Conservation (phyloP, 1,284 basidiomycete species). For the Cryptococcus deneoformans region DNA sequence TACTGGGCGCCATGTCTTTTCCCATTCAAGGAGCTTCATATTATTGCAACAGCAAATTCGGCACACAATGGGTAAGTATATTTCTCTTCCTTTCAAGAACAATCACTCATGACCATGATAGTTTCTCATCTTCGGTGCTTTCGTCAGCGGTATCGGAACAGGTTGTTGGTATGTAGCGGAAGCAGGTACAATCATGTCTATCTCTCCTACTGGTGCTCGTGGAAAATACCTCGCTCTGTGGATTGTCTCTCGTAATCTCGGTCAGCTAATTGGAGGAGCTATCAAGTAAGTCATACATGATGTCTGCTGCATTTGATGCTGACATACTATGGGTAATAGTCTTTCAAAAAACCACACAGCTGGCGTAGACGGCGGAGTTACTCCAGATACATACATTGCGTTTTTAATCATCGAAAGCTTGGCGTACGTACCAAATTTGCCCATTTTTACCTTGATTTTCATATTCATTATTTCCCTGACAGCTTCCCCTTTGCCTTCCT, state of each 20-base stretch:
- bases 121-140: constrained; percentile 17
- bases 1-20: constrained; percentile 21
- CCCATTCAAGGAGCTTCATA: constrained; percentile 19
- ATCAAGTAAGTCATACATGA: constrained; percentile 17
- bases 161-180: constrained; percentile 28
- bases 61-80: constrained; percentile 15
- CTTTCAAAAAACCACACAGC: constrained; percentile 15
- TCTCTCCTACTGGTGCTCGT: constrained; percentile 17
- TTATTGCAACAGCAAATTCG: constrained; percentile 21
- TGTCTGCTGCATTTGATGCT: not conserved
- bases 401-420: constrained; percentile 17
- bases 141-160: constrained; percentile 14
- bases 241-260: constrained; percentile 16
- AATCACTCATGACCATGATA: constrained; percentile 1
- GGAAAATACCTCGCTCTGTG: constrained; percentile 22
- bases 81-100: not conserved
- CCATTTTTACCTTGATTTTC: not conserved
- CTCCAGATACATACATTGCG: constrained; percentile 2
- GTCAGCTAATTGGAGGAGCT: constrained; percentile 24
- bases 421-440: constrained; percentile 10
- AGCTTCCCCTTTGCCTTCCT: constrained; percentile 23
- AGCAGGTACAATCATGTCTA: constrained; percentile 23
- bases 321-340: not conserved
- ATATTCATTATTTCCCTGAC: not conserved
- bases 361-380: not conserved